phyloP scores from a whole-genome alignment of 176 grass and related monocot genomes.

The Lolium multiflorum region DNA sequence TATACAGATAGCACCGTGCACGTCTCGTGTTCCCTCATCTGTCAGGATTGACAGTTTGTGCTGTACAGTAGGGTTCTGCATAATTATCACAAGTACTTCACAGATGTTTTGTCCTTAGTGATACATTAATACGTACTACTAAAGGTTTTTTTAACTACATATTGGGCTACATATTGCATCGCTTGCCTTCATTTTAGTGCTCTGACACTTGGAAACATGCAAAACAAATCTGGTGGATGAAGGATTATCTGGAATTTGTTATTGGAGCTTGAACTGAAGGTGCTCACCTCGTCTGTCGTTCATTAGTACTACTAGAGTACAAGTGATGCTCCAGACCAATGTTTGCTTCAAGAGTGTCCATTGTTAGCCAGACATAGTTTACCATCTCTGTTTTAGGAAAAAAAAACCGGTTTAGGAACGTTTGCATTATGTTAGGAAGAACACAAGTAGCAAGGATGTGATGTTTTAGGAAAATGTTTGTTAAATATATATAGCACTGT shows the following conservation, averaged over 20 bases:
- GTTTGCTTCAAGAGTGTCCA: not conserved
- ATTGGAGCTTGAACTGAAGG: too few relatives aligned
- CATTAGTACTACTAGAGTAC: too few relatives aligned
- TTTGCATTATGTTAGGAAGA: not conserved
- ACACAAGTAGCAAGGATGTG: not conserved
- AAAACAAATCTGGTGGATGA: not conserved
- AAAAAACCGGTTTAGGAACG: not conserved
- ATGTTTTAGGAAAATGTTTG: not conserved
- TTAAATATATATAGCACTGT: constrained; percentile 19
- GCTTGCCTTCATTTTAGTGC: not conserved
- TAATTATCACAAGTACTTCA: not conserved
- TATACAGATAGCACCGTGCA: constrained; percentile 23
- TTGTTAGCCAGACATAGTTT: not conserved
- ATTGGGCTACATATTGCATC: not conserved
- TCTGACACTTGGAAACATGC: not conserved
- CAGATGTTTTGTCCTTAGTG: not conserved
- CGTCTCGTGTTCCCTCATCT: not conserved
- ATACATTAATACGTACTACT: not conserved
- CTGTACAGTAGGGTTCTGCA: not conserved
- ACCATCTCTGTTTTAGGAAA: not conserved
- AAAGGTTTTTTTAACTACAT: not conserved
- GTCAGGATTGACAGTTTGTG: not conserved
- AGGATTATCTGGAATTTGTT: constrained; percentile 7
- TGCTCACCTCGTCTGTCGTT: too few relatives aligned
- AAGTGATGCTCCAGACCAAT: too few relatives aligned